phyloP scores from a whole-genome alignment of 2,329 filamentous ascomycete species.

The Pezicula rhizophila region DNA sequence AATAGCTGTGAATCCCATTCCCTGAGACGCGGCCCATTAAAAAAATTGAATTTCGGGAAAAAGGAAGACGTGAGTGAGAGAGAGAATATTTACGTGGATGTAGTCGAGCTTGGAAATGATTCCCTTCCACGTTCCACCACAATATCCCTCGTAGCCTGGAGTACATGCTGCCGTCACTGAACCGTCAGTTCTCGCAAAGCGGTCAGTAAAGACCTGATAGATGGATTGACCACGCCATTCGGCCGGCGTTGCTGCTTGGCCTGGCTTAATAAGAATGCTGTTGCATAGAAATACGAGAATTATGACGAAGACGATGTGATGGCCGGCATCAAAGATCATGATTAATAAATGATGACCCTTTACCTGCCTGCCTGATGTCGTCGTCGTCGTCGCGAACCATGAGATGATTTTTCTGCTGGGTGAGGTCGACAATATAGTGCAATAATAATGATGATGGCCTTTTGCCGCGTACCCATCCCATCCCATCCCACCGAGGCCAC shows the following conservation, averaged over 20 bases:
- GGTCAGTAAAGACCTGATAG: constrained; percentile 38
- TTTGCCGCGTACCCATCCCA: too few relatives aligned
- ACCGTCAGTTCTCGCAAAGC: constrained; percentile 33
- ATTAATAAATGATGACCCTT: background rate
- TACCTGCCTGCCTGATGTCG: background rate
- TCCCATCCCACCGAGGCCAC: too few relatives aligned
- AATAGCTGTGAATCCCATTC: constrained; percentile 13
- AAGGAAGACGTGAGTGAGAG: background rate
- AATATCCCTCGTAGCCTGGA: constrained; percentile 29
- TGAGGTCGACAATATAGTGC: background rate
- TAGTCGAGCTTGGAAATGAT: constrained; percentile 43
- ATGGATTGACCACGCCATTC: constrained; percentile 33
- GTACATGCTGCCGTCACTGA: constrained; percentile 1
- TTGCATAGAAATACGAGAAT: background rate
- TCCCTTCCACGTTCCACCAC: constrained; percentile 44
- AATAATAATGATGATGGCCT: too few relatives aligned
- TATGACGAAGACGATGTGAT: too few relatives aligned
- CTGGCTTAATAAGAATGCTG: background rate
- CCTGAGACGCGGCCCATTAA: background rate
- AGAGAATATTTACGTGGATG: constrained; percentile 36
- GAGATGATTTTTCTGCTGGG: background rate
- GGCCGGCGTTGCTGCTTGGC: constrained; percentile 3
- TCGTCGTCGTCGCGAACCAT: too few relatives aligned
- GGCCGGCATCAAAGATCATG: background rate
- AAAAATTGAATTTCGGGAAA: background rate